These are phyloP conservation scores for Phialocephala subalpina DNA, from an alignment of 2,329 filamentous ascomycete species.

Conservation along the genomic window DNA sequence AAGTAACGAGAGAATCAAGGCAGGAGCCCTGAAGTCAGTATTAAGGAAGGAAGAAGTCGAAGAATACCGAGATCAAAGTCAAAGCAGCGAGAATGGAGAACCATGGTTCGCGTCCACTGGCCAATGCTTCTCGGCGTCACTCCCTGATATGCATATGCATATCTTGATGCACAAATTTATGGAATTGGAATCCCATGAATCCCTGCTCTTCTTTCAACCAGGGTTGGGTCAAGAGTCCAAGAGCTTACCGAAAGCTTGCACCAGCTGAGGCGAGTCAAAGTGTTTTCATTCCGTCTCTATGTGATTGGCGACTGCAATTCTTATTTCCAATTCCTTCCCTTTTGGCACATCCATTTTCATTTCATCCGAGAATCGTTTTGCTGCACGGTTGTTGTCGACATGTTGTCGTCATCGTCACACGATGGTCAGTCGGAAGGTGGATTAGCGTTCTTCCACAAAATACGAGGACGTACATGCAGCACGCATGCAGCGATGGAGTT, in stretches of 20 bases:
- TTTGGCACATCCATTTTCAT: not conserved
- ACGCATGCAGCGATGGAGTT: no score
- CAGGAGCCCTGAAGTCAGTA: no score
- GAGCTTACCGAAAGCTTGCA: not conserved
- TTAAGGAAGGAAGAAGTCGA: no score
- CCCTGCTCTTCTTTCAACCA: not conserved
- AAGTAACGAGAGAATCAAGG: no score
- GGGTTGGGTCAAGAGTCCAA: not conserved
- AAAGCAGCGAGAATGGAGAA: not conserved
- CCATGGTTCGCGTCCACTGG: not conserved
- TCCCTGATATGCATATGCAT: not conserved
- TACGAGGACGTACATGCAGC: no score
- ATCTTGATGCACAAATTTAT: constrained; percentile 19
- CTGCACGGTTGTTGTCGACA: no score
- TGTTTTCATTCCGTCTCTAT: not conserved
- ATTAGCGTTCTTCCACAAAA: not conserved
- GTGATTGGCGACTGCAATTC: not conserved
- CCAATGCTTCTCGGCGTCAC: not conserved
- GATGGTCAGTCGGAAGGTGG: not conserved
- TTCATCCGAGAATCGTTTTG: not conserved
- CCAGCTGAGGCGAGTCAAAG: not conserved
- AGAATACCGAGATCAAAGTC: no score
- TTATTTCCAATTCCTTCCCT: not conserved
- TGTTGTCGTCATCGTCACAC: constrained; percentile 2
- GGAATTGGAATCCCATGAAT: constrained; percentile 16